Conservation (phyloP, 495 filamentous ascomycete species). For the Wilcoxina mikolae region DNA sequence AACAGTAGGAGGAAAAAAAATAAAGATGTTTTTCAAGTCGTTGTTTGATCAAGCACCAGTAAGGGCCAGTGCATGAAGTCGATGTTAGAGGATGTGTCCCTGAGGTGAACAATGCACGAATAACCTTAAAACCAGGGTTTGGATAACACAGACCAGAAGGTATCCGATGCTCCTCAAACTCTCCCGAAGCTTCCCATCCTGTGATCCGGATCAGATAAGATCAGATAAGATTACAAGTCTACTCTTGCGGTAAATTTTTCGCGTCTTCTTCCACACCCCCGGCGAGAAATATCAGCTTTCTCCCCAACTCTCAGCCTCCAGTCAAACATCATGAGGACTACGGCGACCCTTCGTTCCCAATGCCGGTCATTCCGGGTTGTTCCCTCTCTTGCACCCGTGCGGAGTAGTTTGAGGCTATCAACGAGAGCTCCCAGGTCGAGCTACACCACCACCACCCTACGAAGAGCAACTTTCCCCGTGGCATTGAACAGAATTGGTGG, state of each 20-base stretch:
- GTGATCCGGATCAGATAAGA: neutral
- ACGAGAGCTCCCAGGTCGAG: neutral
- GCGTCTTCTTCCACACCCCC: too few relatives aligned
- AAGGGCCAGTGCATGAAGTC: too few relatives aligned
- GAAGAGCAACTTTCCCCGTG: conserved; percentile 10
- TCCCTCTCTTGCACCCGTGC: neutral
- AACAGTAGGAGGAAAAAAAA: conserved; percentile 5
- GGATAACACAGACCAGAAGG: too few relatives aligned
- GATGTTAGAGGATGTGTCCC: too few relatives aligned
- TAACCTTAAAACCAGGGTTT: too few relatives aligned
- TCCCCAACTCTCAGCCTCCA: neutral
- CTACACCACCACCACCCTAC: conserved; percentile 11
- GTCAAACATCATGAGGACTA: conserved; percentile 1
- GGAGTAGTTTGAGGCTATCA: conserved; percentile 8
- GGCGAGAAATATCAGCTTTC: neutral
- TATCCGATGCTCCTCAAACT: too few relatives aligned
- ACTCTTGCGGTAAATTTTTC: neutral
- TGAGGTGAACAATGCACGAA: too few relatives aligned
- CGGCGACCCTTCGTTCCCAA: conserved; percentile 7
- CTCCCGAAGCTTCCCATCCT: too few relatives aligned
- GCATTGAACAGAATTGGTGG: conserved; percentile 2
- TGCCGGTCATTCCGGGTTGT: conserved; percentile 20
- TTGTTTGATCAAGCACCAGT: too few relatives aligned
- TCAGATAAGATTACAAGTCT: neutral
- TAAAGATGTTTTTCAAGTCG: too few relatives aligned